Conservation (phyloP, 2,329 filamentous ascomycete genomes). For the Zarea fungicola region DNA sequence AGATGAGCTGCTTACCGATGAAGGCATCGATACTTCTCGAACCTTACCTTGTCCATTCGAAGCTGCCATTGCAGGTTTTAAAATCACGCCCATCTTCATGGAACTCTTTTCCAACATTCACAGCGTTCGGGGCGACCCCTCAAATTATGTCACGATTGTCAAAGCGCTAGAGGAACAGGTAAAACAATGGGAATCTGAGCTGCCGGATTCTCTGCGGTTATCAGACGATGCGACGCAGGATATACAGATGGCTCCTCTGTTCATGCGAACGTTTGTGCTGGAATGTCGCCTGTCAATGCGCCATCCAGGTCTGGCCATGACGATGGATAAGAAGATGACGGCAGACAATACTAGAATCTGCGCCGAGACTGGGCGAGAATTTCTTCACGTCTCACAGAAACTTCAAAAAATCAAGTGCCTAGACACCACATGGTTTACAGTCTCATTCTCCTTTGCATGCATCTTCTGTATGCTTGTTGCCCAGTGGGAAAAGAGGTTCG, state of each 20-base stretch:
- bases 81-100: conserved; percentile 60
- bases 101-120: conserved; percentile 76
- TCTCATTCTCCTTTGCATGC: conserved; percentile 65
- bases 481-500: conserved; percentile 60
- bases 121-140: conserved; percentile 57
- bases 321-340: conserved; percentile 48
- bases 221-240: conserved; percentile 37
- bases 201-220: conserved; percentile 56
- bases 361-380: conserved; percentile 58
- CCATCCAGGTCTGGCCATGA: conserved; percentile 56
- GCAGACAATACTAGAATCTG: conserved; percentile 61
- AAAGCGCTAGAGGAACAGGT: conserved; percentile 61
- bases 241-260: conserved; percentile 46
- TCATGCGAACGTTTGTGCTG: conserved; percentile 47
- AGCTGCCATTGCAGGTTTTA: conserved; percentile 61
- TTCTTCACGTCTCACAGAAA: conserved; percentile 55
- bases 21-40: conserved; percentile 52
- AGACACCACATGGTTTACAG: conserved; percentile 74
- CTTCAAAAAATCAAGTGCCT: conserved; percentile 61
- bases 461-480: conserved; percentile 69
- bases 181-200: conserved; percentile 54
- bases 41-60: conserved; percentile 60
- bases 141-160: conserved; percentile 59
- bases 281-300: conserved; percentile 57
- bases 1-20: conserved; percentile 64